Evolutionary conservation across 768 basidiomycete species (phyloP), one percentile per base, ranked within the genome.

Genomic region (Amanita muscaria): DNA sequence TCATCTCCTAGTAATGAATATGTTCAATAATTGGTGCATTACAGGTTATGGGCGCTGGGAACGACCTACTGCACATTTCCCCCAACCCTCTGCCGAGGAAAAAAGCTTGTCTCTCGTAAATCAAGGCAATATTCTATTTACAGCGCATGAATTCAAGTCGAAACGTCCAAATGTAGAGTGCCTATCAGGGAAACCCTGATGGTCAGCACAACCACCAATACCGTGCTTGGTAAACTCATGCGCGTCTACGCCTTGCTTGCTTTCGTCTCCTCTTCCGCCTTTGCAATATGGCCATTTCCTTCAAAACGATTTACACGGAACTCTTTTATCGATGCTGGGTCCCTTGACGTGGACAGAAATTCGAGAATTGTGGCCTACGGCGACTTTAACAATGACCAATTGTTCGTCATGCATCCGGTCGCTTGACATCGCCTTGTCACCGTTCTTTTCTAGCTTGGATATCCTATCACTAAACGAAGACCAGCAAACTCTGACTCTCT

Each of bases 331-430:
- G 70, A 77, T 49, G 83, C 90, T 2, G 93, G 91, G 6, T 65
- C 80, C 1, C 68, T 93, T 60, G 93, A 92, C 2, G 64, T 97
- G 24, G 73, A 73, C 37, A 72, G 69, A n/a, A 74, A 78, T 42
- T 80, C 78, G 21, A 73, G 86, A 41, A 74, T 96, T 15, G 72
- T 89, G 48, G 93, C 92, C 6, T 88, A 89, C 54, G 96, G 92
- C 24, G 94, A 99, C 66, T 94, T 93, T 62, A 80, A 97, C 60
- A 92, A 88, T 4, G 91, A 98, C 62, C 92, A 97, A 60, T 86
- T 88, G 91, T 96, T 59, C 58, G 88, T 66, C 15, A 47, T 4
- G 31, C n/a, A 30, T 40, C 5, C 34, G n/a, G n/a, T 21, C 11
- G 30, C 19, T n/a, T 34, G 16, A 11, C 18, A 37, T 12, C n/a